Percentiles rank a stretch among this genome's conserved stretches.
These are phyloP conservation scores for Hagleromyces aurorensis DNA, from an alignment of 805 yeast genomes.

Conservation along the genomic window DNA sequence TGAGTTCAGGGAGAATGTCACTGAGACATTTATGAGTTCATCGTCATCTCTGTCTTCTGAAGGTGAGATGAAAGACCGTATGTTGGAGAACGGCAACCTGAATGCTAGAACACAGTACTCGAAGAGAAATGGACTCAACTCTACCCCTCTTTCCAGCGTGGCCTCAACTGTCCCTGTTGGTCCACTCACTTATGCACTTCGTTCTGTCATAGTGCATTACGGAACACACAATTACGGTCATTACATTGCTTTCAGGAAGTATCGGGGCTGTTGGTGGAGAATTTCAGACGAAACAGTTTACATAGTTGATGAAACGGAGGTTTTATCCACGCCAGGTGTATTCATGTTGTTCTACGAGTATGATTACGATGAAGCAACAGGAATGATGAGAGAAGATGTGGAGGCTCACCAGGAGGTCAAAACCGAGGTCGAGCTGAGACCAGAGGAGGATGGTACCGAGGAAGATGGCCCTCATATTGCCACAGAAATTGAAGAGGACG, in stretches of 20 bases:
- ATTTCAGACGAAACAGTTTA: conserved; percentile 86
- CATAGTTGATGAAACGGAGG: conserved; percentile 73
- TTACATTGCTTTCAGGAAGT: conserved; percentile 78
- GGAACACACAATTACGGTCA: conserved; percentile 99
- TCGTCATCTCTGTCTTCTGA: conserved; percentile 5
- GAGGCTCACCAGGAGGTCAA: conserved; percentile 14
- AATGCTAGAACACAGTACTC: no score
- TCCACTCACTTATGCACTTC: conserved; percentile 55
- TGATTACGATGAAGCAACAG: conserved; percentile 32
- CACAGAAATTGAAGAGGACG: conserved; percentile 1
- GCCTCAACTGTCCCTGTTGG: conserved; percentile 32
- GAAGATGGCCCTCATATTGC: conserved; percentile 6
- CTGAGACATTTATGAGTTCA: conserved; percentile 6
- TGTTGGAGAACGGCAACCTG: conserved; percentile 3
- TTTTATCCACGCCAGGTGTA: conserved; percentile 73
- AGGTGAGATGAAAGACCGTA: conserved; percentile 10
- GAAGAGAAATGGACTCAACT: no score
- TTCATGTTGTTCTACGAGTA: conserved; percentile 87
- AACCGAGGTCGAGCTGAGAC: conserved; percentile 8
- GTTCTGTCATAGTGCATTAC: conserved; percentile 84
- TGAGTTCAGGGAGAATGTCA: conserved; percentile 13
- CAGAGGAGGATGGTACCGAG: conserved; percentile 17
- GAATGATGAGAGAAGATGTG: conserved; percentile 25
- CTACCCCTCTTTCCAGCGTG: conserved; percentile 3
- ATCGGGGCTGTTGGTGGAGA: conserved; percentile 90